Conservation (phyloP, 768 basidiomycete genomes). For the Macrolepiota fuliginosa region DNA sequence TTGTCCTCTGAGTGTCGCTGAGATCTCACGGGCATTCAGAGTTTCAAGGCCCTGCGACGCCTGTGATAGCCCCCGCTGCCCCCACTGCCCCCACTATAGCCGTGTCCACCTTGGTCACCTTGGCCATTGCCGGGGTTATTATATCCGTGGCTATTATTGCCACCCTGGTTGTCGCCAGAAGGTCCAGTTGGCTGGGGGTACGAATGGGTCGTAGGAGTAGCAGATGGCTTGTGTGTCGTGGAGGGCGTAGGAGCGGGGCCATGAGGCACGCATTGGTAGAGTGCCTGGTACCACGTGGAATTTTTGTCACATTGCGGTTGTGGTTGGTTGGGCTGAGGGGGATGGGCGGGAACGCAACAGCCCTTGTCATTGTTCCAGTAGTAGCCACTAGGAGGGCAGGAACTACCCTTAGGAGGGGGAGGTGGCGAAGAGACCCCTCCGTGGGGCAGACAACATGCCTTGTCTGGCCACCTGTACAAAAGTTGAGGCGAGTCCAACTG, state of each 20-base stretch:
- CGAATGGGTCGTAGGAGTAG: constrained; percentile 31
- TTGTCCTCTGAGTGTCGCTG: not conserved
- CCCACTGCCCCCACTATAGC: not conserved
- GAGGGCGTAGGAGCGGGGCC: constrained; percentile 28
- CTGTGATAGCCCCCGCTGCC: not conserved
- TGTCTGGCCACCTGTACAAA: constrained; percentile 27
- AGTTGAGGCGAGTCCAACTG: not conserved
- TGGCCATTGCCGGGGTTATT: constrained; percentile 16
- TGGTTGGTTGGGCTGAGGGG: constrained; percentile 35
- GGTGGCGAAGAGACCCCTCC: constrained; percentile 39
- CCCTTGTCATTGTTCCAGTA: constrained; percentile 46
- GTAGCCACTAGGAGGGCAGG: constrained; percentile 45
- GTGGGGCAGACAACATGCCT: constrained; percentile 40
- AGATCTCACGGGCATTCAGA: not conserved
- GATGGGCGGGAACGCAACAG: constrained; percentile 53
- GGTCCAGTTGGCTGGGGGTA: constrained; percentile 26
- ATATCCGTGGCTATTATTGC: not conserved
- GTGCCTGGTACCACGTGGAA: constrained; percentile 43
- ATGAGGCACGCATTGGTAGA: constrained; percentile 39
- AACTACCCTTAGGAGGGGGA: constrained; percentile 43
- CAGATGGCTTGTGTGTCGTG: constrained; percentile 10
- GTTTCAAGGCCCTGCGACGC: not conserved
- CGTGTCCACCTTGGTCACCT: not conserved
- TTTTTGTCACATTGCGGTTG: constrained; percentile 48
- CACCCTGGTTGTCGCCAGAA: not conserved